A percentile compares a stretch with the other conserved stretches of the same genome.
phyloP scores from a whole-genome alignment of 768 basidiomycete genomes.

The Termitomyces sp. region DNA sequence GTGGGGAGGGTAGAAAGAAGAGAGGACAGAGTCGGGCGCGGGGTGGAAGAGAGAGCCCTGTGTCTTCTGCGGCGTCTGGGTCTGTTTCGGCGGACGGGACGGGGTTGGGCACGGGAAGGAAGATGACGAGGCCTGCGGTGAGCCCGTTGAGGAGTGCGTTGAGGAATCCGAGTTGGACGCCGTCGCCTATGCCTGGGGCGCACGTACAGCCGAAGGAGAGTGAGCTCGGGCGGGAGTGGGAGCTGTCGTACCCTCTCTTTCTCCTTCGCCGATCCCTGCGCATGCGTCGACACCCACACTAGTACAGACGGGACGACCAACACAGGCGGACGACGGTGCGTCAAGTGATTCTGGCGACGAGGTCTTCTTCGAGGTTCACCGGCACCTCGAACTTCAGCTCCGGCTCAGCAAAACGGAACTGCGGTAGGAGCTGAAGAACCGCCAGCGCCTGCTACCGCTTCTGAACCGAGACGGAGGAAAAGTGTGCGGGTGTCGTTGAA shows the following conservation, averaged over 20 bases:
- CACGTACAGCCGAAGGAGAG: background rate
- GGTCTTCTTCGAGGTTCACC: too few relatives aligned
- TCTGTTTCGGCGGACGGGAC: background rate
- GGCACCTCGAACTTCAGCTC: too few relatives aligned
- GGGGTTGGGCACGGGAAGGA: background rate
- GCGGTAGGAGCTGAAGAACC: background rate
- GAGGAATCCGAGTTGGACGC: conserved; percentile 49
- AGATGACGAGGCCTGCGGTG: conserved; percentile 32
- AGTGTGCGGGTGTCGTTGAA: too few relatives aligned
- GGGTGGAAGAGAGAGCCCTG: background rate
- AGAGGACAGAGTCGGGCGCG: background rate
- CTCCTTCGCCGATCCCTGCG: background rate
- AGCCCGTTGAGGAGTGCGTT: conserved; percentile 63
- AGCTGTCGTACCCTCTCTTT: conserved; percentile 4
- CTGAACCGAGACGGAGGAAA: too few relatives aligned
- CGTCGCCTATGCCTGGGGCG: conserved; percentile 38
- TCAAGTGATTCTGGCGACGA: conserved; percentile 55
- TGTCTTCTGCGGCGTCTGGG: too few relatives aligned
- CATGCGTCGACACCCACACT: background rate
- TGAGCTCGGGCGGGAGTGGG: conserved; percentile 22
- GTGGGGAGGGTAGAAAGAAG: background rate
- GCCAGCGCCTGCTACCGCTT: conserved; percentile 3
- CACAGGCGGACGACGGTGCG: conserved; percentile 30
- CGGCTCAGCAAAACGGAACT: background rate
- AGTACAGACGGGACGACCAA: background rate